phyloP scores from a whole-genome alignment of 345 rosid genomes.

The Alliaria petiolata region DNA sequence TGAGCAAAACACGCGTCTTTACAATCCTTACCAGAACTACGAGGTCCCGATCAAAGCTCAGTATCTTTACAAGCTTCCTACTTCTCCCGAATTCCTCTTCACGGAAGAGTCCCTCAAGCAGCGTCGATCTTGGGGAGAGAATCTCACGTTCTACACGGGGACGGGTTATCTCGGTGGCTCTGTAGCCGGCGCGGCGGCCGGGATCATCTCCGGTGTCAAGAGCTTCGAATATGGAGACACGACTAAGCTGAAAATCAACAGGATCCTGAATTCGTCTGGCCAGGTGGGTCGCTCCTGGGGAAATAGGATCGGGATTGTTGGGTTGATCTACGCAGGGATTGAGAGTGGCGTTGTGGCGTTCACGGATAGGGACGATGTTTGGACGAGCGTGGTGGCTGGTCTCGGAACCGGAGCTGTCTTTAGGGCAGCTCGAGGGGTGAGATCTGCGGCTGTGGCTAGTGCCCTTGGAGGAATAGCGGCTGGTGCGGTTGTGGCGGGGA shows the following conservation, averaged over 20 bases:
- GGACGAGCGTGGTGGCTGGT: constrained; percentile 89
- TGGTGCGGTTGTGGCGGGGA: constrained; percentile 67
- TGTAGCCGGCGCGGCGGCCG: constrained; percentile 50
- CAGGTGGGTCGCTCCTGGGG: constrained; percentile 76
- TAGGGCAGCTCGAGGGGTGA: constrained; percentile 80
- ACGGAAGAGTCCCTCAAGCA: constrained; percentile 68
- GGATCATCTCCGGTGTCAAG: constrained; percentile 46
- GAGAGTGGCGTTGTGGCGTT: constrained; percentile 67
- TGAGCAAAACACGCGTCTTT: constrained; percentile 45
- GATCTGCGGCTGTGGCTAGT: constrained; percentile 93
- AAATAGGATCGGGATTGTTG: constrained; percentile 63
- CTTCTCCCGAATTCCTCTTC: constrained; percentile 82
- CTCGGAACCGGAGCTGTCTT: constrained; percentile 77
- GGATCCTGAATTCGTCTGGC: constrained; percentile 70
- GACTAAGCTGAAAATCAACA: constrained; percentile 67
- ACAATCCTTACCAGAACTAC: constrained; percentile 65
- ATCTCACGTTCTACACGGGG: constrained; percentile 88
- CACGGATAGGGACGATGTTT: constrained; percentile 73
- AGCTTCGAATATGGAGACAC: constrained; percentile 73
- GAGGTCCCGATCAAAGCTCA: constrained; percentile 37
- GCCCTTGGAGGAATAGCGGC: constrained; percentile 82
- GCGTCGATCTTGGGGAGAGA: constrained; percentile 97
- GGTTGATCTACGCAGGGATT: constrained; percentile 66
- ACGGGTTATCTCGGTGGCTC: constrained; percentile 65
- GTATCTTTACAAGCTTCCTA: constrained; percentile 67